Base-by-base conservation (phyloP, 192 early-diverging fungal species). In the Coemansia sp. region DNA sequence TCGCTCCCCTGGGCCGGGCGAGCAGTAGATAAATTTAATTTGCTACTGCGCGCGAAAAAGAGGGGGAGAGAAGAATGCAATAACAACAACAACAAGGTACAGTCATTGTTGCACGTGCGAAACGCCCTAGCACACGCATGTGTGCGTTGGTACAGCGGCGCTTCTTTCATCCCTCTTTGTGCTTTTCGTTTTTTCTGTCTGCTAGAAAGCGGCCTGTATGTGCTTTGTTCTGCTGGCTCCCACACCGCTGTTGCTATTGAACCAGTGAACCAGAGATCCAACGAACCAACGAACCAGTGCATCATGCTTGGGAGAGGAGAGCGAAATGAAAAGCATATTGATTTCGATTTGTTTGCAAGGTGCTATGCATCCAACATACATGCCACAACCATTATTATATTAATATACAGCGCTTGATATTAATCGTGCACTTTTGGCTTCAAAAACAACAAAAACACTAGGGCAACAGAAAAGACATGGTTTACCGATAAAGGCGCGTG, bases 91-190 rank as follows among this genome's bases (percentile, higher is more conserved):
- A 25, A 25, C 2, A 25, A 25, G 25, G 25, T 25, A 25, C 32
- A 5, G 38, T 59, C 32, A 59, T 59, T 59, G 57, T 59, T 56
- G 14, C 20, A 56, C 54, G 25, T 56, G 54, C 9, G 54, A 56
- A 56, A 56, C 25, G 39, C 57, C n/a, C 2, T 38, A n/a, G 57
- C 57, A 16, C 37, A 9, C 25, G 19, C 25, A 22, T 54, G 51
- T 19, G 20, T 25, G 11, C 20, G 7, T 17, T 13, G 14, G 16
- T 40, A 14, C 37, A 38, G 56, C 49, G 17, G 51, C 51, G 51
- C 51, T 17, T 22, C 51, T 25, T 54, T 25, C 20, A 25, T 22
- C 32, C 38, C 13, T 48, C 12, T 48, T 48, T 16, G 5, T 59
- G 38, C n/a, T 41, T 5, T 39, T 59, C 9, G 10, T 48, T 40